These are phyloP conservation scores for Komagataella mondaviorum DNA, from an alignment of 805 yeast genomes.

Conservation along the genomic window DNA sequence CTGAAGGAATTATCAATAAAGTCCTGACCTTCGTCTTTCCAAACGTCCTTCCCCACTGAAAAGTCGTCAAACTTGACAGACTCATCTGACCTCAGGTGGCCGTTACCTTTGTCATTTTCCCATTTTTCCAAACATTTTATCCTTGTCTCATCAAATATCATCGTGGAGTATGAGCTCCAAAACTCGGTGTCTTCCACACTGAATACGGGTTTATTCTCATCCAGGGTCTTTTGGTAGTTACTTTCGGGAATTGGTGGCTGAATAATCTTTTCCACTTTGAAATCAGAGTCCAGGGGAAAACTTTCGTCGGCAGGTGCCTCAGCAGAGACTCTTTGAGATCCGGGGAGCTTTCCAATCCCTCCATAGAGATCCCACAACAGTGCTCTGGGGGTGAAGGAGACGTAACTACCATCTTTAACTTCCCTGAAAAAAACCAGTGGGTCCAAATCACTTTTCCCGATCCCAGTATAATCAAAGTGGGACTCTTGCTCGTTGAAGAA, in stretches of 20 bases:
- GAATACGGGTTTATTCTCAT: conserved; percentile 25
- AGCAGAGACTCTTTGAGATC: conserved; percentile 29
- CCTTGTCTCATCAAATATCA: conserved; percentile 51
- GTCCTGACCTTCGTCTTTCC: conserved; percentile 27
- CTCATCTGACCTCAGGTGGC: conserved; percentile 8
- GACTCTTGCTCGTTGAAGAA: conserved; percentile 72
- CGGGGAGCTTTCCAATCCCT: conserved; percentile 61
- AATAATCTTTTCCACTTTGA: conserved; percentile 10
- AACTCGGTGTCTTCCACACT: conserved; percentile 29
- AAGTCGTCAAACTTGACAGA: conserved; percentile 26
- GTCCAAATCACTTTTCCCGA: conserved; percentile 17
- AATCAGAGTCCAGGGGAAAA: conserved; percentile 4
- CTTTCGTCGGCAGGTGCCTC: conserved; percentile 6
- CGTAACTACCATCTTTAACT: conserved; percentile 26
- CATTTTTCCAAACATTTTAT: conserved; percentile 44
- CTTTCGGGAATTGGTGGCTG: conserved; percentile 29
- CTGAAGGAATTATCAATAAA: conserved; percentile 49
- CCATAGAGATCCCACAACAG: conserved; percentile 69
- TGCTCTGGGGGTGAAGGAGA: conserved; percentile 70
- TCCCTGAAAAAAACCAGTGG: conserved; percentile 34
- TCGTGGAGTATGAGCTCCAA: conserved; percentile 74
- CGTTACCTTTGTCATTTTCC: conserved; percentile 28
- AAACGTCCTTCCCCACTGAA: conserved; percentile 51
- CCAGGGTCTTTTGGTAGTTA: conserved; percentile 53
- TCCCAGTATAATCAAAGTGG: conserved; percentile 37